Base-by-base conservation (phyloP, 140 eudicot species). In the Cichorium intybus region DNA sequence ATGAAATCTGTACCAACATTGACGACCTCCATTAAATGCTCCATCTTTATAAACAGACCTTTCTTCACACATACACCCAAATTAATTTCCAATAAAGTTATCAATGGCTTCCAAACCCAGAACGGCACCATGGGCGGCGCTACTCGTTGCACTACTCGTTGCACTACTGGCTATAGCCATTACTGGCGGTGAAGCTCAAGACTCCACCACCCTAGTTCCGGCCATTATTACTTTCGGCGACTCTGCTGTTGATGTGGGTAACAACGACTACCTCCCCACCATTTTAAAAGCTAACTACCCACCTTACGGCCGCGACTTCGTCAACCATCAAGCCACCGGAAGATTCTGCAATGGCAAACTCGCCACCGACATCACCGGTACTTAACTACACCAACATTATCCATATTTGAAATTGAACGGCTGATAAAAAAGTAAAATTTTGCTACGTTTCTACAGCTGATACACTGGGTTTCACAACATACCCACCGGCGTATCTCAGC, bases 271-370 rank as follows among this genome's bases (percentile, higher is more conserved):
- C 20, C 62, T 94, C 6, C 77, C 74, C 16, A 94, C 99, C 56
- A 53, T 94, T 34, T 86, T 86, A 46, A 94, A 84, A 80, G 97
- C 99, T 12, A 71, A 94, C 72, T 84, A 89, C 52, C 97, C 97
- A 3, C 99, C 99, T 11, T 94, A 94, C 43, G 99, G 99, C 4
- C 81, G 97, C 27, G 99, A 94, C 67, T 94, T 89, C 68, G 56
- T 8, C 26, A 78, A 74, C 62, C 80, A 79, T 4, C 59, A 86
- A 57, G 66, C 99, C 23, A 94, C 99, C 1, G 99, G 99, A 22
- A 86, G 99, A 62, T 94, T 94, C 61, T 89, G 97, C 80, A 86
- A 94, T 81, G 99, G 99, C 27, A 94, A 86, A 84, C 60, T 94
- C 53, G 99, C 97, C 65, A 86, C 99, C 33, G 99, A 94, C 52